Conservation (phyloP, 345 rosid species). For the Boechera stricta region DNA sequence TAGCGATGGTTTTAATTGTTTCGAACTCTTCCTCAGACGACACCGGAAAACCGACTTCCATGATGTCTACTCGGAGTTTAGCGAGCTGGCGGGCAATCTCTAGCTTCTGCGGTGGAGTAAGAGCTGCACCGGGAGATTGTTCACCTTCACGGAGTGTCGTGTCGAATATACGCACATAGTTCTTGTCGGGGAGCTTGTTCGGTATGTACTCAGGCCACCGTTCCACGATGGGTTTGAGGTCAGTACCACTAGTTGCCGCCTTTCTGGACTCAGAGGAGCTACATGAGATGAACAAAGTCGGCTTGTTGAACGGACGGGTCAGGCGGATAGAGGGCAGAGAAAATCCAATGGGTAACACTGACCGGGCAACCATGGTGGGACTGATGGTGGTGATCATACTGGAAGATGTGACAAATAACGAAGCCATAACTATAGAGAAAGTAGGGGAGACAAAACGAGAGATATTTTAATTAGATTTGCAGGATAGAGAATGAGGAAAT, state of each 20-base stretch:
- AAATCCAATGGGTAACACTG: slow-evolving; percentile 22
- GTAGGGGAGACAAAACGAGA: neutral
- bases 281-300: slow-evolving; percentile 24
- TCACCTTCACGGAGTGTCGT: slow-evolving; percentile 99
- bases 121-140: slow-evolving; percentile 93
- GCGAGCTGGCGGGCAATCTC: slow-evolving; percentile 81
- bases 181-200: slow-evolving; percentile 63
- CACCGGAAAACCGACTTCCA: slow-evolving; percentile 89
- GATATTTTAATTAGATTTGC: slow-evolving; percentile 7
- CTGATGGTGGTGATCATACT: slow-evolving; percentile 18
- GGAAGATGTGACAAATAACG: slow-evolving; percentile 23
- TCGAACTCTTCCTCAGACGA: slow-evolving; percentile 84
- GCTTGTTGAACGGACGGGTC: slow-evolving; percentile 23
- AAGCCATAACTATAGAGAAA: slow-evolving; percentile 23
- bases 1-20: slow-evolving; percentile 73
- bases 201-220: slow-evolving; percentile 69
- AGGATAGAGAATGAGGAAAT: slow-evolving; percentile 21
- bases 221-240: slow-evolving; percentile 27
- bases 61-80: slow-evolving; percentile 86
- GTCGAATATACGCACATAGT: slow-evolving; percentile 85
- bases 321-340: slow-evolving; percentile 9
- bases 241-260: slow-evolving; percentile 10
- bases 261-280: slow-evolving; percentile 36
- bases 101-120: slow-evolving; percentile 82
- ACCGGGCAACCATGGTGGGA: slow-evolving; percentile 8